Evolutionary conservation across 305 asterid species (phyloP), one percentile per base, ranked within the genome.

Genomic region (Ilex paraguariensis): DNA sequence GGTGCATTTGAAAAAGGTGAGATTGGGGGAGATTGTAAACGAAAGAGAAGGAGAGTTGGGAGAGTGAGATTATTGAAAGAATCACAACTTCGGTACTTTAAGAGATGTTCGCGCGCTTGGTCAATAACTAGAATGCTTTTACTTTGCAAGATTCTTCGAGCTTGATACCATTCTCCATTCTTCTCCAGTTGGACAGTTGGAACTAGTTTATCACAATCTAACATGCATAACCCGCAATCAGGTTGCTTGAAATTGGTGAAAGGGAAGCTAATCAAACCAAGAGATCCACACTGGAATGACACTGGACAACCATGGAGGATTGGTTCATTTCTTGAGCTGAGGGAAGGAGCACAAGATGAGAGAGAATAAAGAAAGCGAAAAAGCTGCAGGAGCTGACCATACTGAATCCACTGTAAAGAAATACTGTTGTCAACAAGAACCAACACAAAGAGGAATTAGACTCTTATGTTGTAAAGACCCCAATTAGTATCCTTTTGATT

Each of bases 1-100:
- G 42, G 42, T 21, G 61, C 72, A 67, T 54, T 5, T 60, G 44
- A 60, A 67, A 64, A 67, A 60, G 15, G 50, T 67, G 31, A 67
- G 31, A 4, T 15, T 31, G 36, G 28, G 28, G 28, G 13, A 16
- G 46, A 68, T 48, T 54, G 56, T 42, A 45, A 53, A 68, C 10
- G 73, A 55, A 2, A 61, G 5, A 10, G 31, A 33, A 31, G 67
- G 59, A 7, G 73, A 62, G 2, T 46, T 13, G 31, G 58, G 63
- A 57, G 33, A 15, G 32, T 54, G 32, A 68, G 15, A 3, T 46
- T 68, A 5, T 62, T 16, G 31, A 61, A 62, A 46, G 63, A 13
- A 17, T 45, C 28, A 56, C 73, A 68, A 48, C 28, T 21, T 21
- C 55, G 3, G 0, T 15, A 4, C 3, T 28, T 1, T 0, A 0